Evolutionary conservation across 2,329 filamentous ascomycete genomes (phyloP), one percentile per base, ranked within the genome.

Genomic region (Talaromyces sp.): DNA sequence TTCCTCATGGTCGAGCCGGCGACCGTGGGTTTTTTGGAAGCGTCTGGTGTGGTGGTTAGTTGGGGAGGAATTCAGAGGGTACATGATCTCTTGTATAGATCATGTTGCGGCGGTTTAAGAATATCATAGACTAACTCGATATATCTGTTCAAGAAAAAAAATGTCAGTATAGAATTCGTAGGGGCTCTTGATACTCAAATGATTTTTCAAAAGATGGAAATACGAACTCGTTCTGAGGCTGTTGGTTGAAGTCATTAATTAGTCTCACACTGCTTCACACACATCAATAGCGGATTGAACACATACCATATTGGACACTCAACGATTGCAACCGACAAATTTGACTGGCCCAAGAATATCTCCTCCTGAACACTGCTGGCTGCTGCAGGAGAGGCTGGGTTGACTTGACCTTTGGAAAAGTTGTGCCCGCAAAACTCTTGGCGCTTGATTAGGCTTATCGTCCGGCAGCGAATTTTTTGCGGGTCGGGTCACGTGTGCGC

Each of bases 1-100:
- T 80, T 99, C 94, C 71, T 97, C 92, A 76, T 93, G 85, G 74
- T 96, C 91, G 67, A 90, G 84, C 62, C 86, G 59, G 17, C 59
- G 59, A 19, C 59, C 59, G 51, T 61, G 59, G 24, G 51, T 43
- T 48, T 61, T 61, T 61, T 61, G 59, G 31, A 61, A 61, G 52
- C 59, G 59, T 52, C 59, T 61, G 19, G 53, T 38, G 62, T 50
- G 19, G 55, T 29, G 53, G 41, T 54, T 56, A 52, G 52, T 57
- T 60, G 60, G 57, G 60, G 46, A 59, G 54, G 57, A 51, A 56
- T 63, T 19, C 14, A 26, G n/a, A n/a, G 7, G 17, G 38, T 7
- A 14, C 8, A 35, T 38, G 35, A n/a, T 38, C 35, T 38, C 35
- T n/a, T n/a, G 9, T 53, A 53, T 53, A 21, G 5, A 3, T 32